Evolutionary conservation across 2,329 filamentous ascomycete genomes (phyloP), one percentile per base, ranked within the genome.

Genomic region (Neofusicoccum kwambonambiense): DNA sequence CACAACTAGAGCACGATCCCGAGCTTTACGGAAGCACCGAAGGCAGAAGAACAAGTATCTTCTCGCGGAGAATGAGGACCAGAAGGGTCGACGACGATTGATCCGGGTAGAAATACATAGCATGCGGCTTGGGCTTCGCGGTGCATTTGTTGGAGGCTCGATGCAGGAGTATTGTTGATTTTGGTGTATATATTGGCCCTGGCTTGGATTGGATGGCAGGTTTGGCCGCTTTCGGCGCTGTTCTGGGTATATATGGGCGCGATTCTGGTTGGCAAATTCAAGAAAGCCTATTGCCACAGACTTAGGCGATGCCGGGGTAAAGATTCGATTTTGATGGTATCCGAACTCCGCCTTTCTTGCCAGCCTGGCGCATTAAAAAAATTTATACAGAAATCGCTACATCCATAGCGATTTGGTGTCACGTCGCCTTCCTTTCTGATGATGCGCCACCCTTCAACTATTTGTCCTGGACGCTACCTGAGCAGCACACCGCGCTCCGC

Each of bases 1-100:
- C 76, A 27, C 70, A 74, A 64, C 66, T 77, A 47, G 72, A 74
- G 65, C 74, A 77, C 64, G 76, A 77, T 50, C 75, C 76, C 27
- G 69, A 73, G 15, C 61, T 78, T 49, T 77, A 78, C 51, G 67
- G 70, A 42, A 44, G 22, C 22, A 27, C 63, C 15, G 63, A 65
- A 12, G n/a, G 54, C 1, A 37, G 42, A 11, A 60, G 56, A 37
- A 52, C 45, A 27, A 65, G 63, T 47, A 22, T 61, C 12, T 65
- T 65, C 22, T 63, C 61, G 9, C 39, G 63, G 19, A 57, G 52
- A 50, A 41, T 41, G 34, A 50, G 51, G 35, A 44, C 31, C 5
- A 42, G 62, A 19, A 47, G 45, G 44, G 35, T 39, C 3, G 62
- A 64, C 13, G 62, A 64, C 19, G 51, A 58, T 15, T 64, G 62